Evolutionary conservation across 306 rosid species (phyloP), one percentile per base, ranked within the genome.

Genomic region (Quercus variabilis): DNA sequence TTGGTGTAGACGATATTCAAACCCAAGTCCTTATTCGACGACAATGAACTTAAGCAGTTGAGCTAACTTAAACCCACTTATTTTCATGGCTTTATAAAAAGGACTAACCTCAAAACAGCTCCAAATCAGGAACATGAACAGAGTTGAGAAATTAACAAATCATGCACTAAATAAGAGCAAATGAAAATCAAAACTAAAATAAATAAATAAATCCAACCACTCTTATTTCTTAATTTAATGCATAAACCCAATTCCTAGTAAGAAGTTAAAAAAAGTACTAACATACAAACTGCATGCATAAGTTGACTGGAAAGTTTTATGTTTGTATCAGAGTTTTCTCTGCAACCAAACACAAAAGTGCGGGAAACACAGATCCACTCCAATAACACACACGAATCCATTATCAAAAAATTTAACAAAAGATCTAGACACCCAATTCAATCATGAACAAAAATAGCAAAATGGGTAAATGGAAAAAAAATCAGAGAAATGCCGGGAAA

Each of bases 351-450:
- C 75, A 68, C 15, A 60, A 51, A 19, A 49, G 54, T 49, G 54
- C 54, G 54, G 17, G 17, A 49, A 49, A 23, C 21, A 15, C n/a
- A 33, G 51, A 19, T 35, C 72, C 17, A 6, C 49, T 35, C n/a
- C 52, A 35, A 35, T 4, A n/a, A n/a, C 54, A 35, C n/a, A 74
- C 43, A 80, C 3, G 62, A 56, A 75, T 4, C 38, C 57, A 82
- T 63, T 1, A 65, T 18, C 67, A 19, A 3, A 46, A 10, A 55
- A 60, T 79, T 51, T 8, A 74, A 0, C 12, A 3, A 74, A 69
- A 78, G 84, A 88, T 86, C 88, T 38, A 79, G 46, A 41, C 11
- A 83, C n/a, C 13, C 2, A 60, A 63, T 30, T 58, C 13, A 41
- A 56, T 46, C 41, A 69, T 15, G 75, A 17, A 43, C 25, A 57